Evolutionary conservation across 129 eudicot species (phyloP), one percentile per base, ranked within the genome.

Genomic region (Flaveria brownii): DNA sequence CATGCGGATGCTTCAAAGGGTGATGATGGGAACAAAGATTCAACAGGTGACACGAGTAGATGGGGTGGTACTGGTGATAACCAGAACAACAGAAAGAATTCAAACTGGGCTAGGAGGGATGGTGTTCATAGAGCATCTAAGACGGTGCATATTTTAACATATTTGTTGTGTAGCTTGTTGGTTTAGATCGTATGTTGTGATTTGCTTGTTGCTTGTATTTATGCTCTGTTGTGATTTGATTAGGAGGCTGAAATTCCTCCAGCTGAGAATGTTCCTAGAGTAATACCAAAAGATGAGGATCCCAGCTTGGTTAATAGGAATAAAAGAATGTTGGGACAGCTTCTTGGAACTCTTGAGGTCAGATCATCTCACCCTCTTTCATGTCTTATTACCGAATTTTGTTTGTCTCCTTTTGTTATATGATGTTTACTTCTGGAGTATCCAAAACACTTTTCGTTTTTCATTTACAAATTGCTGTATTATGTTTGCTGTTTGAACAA

Each of bases 291-390:
- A 77, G 68, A 91, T 23, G 99, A 89, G 77, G 99, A 94, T 66
- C 99, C 99, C 12, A 91, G 85, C 46, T 71, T 91, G 87, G 97
- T 94, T 54, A 94, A 85, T 67, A 87, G 98, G 84, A 94, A 94
- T 77, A 84, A 78, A 72, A 86, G 99, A 82, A 94, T 94, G 93
- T 60, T 94, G 52, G 99, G 99, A 22, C 97, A 89, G 79, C 98
- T 94, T 23, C 86, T 94, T 17, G 97, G 99, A 42, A 94, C 99
- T 2, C 75, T 94, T 84, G 97, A 94, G 97, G 99, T 94, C 83
- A 18, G 52, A 13, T 13, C 22, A 57, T 77, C 41, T 77, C 17
- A 23, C 74, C 68, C 74, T 77, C 15, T 5, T 64, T 45, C 42
- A 49, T 52, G 42, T 54, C 26, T 28, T 54, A 12, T 57, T 2